Base-by-base conservation (phyloP, 495 filamentous ascomycete species). In the Aspergillus baeticus region DNA sequence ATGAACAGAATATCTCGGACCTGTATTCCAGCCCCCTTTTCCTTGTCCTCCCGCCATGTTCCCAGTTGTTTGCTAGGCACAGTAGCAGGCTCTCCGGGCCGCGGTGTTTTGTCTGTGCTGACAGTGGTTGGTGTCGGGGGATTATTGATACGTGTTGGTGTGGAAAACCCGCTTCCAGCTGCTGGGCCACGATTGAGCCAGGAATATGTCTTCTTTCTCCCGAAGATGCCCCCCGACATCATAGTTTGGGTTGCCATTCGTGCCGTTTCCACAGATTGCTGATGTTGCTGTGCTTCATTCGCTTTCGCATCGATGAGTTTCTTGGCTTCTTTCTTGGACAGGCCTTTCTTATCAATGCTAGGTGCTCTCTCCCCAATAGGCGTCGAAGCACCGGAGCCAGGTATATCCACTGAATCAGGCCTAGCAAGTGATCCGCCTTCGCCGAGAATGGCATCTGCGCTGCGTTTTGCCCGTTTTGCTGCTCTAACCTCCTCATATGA, bases 291-390 rank as follows among this genome's bases (percentile, higher is more conserved):
- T 3, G 73, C 76, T 55, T 82, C 81, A 46, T 64, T 80, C 36
- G 72, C 72, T 48, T 77, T 77, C 13, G 75, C 68, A 39, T 82
- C 78, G 18, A 72, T 66, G 45, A 77, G 59, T 58, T 83, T 85
- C 60, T 66, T 78, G 21, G 75, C 69, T 57, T 80, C 77, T 51
- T 82, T 81, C 57, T 81, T 83, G 21, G 73, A 73, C 26, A 83
- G 68, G 18, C 82, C 80, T 60, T 85, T 86, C 49, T 77, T 79
- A 49, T 83, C 81, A 10, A 78, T 50, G 18, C 70, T 74, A 13
- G 80, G 71, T 2, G 77, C 70, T 31, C 67, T 59, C 11, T 80
- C 77, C 5, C 62, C 69, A 18, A 79, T 65, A 2, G 76, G 66
- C 0, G 73, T 74, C 5, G 76, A 75, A 11, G 75, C 68, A 13